phyloP scores from a whole-genome alignment of 345 rosid genomes.

The Gossypium raimondii region DNA sequence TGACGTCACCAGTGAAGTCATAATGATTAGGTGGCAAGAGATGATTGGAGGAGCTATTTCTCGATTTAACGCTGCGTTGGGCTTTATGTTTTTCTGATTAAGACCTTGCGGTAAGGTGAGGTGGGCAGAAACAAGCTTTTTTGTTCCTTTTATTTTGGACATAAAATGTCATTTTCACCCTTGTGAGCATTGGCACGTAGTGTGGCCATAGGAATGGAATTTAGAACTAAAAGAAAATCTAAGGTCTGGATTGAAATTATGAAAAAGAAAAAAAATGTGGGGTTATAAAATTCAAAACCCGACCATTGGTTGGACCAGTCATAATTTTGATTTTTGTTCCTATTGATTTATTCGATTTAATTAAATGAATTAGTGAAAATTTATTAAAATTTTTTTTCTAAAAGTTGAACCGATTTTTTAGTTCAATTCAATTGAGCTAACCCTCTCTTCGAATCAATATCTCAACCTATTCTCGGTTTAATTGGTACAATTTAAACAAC shows the following conservation, averaged over 20 bases:
- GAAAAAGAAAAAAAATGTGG: not conserved
- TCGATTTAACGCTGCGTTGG: not conserved
- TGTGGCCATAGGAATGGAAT: not conserved
- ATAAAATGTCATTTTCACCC: slow-evolving; percentile 30
- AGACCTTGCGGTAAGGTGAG: not conserved
- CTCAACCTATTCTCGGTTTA: too few species aligned
- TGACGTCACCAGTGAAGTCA: slow-evolving; percentile 19
- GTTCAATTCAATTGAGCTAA: too few species aligned
- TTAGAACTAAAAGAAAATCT: not conserved
- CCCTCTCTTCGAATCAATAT: too few species aligned
- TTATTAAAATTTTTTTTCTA: too few species aligned
- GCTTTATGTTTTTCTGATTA: too few species aligned
- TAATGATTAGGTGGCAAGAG: not conserved
- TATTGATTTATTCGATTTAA: too few species aligned
- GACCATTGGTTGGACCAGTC: too few species aligned
- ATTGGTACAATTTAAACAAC: too few species aligned
- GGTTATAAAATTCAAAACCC: not conserved
- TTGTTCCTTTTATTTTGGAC: not conserved
- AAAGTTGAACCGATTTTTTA: too few species aligned
- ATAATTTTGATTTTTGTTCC: too few species aligned
- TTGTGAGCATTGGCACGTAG: not conserved
- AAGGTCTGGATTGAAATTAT: not conserved
- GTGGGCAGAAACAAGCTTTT: not conserved
- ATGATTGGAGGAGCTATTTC: not conserved
- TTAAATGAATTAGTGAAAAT: too few species aligned